phyloP scores from a whole-genome alignment of 148 eudicot species.

The Amaranthus cruentus region DNA sequence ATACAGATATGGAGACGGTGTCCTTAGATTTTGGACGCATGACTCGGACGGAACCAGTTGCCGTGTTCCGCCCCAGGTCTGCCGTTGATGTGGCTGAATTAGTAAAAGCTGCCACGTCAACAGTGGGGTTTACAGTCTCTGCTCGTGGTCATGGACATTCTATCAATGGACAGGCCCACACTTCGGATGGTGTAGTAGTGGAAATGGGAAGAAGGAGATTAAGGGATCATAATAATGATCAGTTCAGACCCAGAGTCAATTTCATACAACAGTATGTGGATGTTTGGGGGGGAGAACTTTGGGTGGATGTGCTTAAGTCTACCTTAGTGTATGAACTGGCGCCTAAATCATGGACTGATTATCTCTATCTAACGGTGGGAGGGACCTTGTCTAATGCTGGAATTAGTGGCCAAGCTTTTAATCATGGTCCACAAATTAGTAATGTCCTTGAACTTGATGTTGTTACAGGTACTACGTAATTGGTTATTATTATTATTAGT shows the following conservation, averaged over 20 bases:
- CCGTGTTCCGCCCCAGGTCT: slow-evolving; percentile 54
- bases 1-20: slow-evolving; percentile 37
- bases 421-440: slow-evolving; percentile 87
- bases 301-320: slow-evolving; percentile 79
- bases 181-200: slow-evolving; percentile 56
- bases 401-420: slow-evolving; percentile 92
- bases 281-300: slow-evolving; percentile 91
- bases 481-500: background rate
- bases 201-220: slow-evolving; percentile 41
- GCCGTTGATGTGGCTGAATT: slow-evolving; percentile 32
- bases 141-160: slow-evolving; percentile 94
- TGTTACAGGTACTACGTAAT: slow-evolving; percentile 54
- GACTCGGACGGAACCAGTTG: slow-evolving; percentile 38
- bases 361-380: slow-evolving; percentile 85
- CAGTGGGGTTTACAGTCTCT: slow-evolving; percentile 53
- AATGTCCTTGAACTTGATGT: slow-evolving; percentile 76
- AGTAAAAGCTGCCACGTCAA: slow-evolving; percentile 48
- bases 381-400: slow-evolving; percentile 96
- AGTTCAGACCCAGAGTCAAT: slow-evolving; percentile 27
- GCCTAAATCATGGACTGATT: slow-evolving; percentile 92
- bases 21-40: slow-evolving; percentile 68
- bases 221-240: slow-evolving; percentile 5
- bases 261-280: slow-evolving; percentile 51
- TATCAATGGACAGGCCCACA: slow-evolving; percentile 72
- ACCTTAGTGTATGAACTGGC: slow-evolving; percentile 81